A percentile compares a stretch with the other conserved stretches of the same genome.
Conservation (phyloP, 2,329 filamentous ascomycete genomes). For the Thyridium curvatum region DNA sequence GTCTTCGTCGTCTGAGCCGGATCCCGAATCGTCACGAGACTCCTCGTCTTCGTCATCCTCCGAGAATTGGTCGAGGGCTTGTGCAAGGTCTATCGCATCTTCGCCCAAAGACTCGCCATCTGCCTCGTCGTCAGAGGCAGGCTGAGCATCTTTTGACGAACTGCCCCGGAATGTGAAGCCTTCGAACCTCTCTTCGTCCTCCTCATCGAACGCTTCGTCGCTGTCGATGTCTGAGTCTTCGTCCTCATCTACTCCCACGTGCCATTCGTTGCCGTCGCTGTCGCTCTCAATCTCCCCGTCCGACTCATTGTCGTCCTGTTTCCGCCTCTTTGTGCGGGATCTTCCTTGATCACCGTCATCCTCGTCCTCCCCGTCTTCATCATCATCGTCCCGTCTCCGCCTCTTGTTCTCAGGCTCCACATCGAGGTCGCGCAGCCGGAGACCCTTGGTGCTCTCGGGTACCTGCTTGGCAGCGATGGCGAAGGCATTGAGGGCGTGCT, state of each 20-base stretch:
- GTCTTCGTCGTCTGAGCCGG: slow-evolving; percentile 39
- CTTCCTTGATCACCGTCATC: slow-evolving; percentile 59
- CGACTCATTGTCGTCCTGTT: slow-evolving; percentile 41
- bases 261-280: slow-evolving; percentile 82
- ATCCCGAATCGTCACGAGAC: slow-evolving; percentile 40
- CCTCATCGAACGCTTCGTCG: slow-evolving; percentile 80
- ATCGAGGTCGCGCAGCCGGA: slow-evolving; percentile 41
- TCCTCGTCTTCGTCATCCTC: slow-evolving; percentile 43
- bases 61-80: slow-evolving; percentile 49
- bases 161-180: slow-evolving; percentile 56
- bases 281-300: slow-evolving; percentile 71
- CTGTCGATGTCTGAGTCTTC: slow-evolving; percentile 61
- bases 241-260: slow-evolving; percentile 58
- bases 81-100: slow-evolving; percentile 53
- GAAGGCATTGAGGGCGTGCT: slow-evolving; percentile 49
- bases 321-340: slow-evolving; percentile 28
- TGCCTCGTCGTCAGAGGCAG: slow-evolving; percentile 50
- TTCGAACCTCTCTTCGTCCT: slow-evolving; percentile 79
- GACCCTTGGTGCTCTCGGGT: slow-evolving; percentile 28
- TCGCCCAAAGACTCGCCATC: slow-evolving; percentile 53
- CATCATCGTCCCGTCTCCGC: slow-evolving; percentile 39
- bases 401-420: slow-evolving; percentile 36
- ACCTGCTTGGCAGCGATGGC: slow-evolving; percentile 49
- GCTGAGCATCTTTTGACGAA: slow-evolving; percentile 35
- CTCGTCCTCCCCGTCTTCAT: slow-evolving; percentile 46